These are phyloP conservation scores for Kluyveromyces marxianus DNA, from an alignment of 1,139 yeast genomes.

Conservation along the genomic window DNA sequence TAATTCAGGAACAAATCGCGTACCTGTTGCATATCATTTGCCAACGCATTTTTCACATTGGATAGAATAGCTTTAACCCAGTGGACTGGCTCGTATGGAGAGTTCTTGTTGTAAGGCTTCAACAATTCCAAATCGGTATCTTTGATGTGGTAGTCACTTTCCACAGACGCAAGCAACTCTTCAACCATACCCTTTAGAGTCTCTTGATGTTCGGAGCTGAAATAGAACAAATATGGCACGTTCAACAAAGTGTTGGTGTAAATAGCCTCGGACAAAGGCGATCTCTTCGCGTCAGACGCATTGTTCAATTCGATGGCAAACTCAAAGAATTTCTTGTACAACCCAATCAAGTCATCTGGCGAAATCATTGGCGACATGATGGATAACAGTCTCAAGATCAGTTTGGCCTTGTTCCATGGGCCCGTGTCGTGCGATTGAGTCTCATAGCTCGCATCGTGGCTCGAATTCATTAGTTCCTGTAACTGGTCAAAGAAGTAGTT, in stretches of 20 bases:
- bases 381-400: conserved; percentile 63
- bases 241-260: conserved; percentile 58
- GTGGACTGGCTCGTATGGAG: conserved; percentile 50
- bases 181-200: conserved; percentile 35
- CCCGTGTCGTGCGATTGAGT: conserved; percentile 43
- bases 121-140: conserved; percentile 17
- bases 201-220: conserved; percentile 31
- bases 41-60: conserved; percentile 39
- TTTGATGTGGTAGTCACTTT: conserved; percentile 20
- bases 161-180: conserved; percentile 42
- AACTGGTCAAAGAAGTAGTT: conserved; percentile 62
- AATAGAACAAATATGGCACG: conserved; percentile 59
- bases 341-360: conserved; percentile 41
- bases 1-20: conserved; percentile 29
- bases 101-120: conserved; percentile 27
- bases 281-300: conserved; percentile 33
- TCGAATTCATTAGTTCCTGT: conserved; percentile 44
- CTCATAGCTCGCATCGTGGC: conserved; percentile 21
- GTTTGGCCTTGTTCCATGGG: conserved; percentile 65
- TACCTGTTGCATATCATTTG: conserved; percentile 34
- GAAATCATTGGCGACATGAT: conserved; percentile 56
- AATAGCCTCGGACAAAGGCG: conserved; percentile 61
- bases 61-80: conserved; percentile 47
- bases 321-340: conserved; percentile 49
- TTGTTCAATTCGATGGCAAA: conserved; percentile 52